Conservation (phyloP, 257 asterid genomes). For the Solanum dulcamara region DNA sequence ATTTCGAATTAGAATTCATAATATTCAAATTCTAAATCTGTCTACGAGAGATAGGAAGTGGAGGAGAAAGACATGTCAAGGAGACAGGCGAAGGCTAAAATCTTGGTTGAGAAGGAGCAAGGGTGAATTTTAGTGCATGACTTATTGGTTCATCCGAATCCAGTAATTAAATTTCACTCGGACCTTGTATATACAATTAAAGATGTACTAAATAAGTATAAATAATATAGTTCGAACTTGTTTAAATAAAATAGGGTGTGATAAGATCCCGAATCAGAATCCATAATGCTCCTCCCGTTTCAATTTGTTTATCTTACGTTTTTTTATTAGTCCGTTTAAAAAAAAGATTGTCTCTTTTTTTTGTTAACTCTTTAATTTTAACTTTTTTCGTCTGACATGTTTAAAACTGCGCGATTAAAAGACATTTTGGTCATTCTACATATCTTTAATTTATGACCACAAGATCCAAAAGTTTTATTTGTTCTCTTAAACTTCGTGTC, state of each 20-base stretch:
- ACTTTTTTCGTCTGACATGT: fast-evolving
- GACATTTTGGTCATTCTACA: neutral
- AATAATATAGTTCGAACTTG: neutral
- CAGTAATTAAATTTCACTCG: neutral
- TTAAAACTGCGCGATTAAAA: neutral
- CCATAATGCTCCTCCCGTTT: neutral
- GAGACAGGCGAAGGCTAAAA: neutral
- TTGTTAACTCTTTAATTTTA: no score
- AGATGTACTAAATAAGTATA: neutral
- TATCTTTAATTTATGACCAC: neutral
- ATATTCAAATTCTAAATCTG: neutral
- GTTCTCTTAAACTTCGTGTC: neutral
- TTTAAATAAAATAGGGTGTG: neutral
- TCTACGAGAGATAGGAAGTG: neutral
- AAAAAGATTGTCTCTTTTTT: no score
- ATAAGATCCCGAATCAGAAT: neutral
- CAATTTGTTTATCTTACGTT: neutral
- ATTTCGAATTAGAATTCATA: no score
- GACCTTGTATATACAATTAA: neutral
- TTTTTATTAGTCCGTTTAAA: no score
- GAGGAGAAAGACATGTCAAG: neutral
- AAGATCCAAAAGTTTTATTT: no score
- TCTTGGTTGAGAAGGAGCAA: no score
- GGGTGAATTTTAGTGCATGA: neutral
- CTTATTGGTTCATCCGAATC: neutral